Conservation (phyloP, 2,329 filamentous ascomycete species). For the Scedosporium aurantiacum region DNA sequence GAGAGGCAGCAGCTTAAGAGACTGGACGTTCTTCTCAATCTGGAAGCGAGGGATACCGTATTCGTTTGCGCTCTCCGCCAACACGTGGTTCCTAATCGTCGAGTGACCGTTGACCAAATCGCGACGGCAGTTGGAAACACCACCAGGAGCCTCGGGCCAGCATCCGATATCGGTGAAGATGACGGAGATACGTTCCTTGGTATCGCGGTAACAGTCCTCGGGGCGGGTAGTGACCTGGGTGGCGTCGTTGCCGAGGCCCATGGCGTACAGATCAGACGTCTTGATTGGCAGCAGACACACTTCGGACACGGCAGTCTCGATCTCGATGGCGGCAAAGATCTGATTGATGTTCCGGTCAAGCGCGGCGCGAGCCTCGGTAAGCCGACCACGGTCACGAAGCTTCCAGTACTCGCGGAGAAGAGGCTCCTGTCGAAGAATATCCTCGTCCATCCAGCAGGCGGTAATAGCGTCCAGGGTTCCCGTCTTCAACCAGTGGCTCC, state of each 20-base stretch:
- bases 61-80: conserved; percentile 43
- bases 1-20: conserved; percentile 39
- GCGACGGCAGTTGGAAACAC: conserved; percentile 42
- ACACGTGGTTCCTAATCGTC: conserved; percentile 42
- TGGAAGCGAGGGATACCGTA: conserved; percentile 44
- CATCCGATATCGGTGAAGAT: conserved; percentile 41
- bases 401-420: conserved; percentile 34
- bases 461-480: conserved; percentile 35
- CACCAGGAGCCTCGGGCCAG: conserved; percentile 41
- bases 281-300: conserved; percentile 27
- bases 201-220: conserved; percentile 33
- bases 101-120: conserved; percentile 42
- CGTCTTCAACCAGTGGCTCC: conserved; percentile 36
- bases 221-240: conserved; percentile 27
- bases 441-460: conserved; percentile 38
- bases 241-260: conserved; percentile 30
- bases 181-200: conserved; percentile 34
- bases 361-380: conserved; percentile 29
- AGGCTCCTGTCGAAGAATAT: conserved; percentile 32
- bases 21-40: conserved; percentile 42
- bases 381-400: conserved; percentile 28
- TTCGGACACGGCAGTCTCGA: conserved; percentile 26
- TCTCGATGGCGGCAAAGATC: conserved; percentile 25
- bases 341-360: conserved; percentile 25
- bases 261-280: conserved; percentile 26